Percentiles rank a stretch among this genome's conserved stretches.
Evolutionary conservation across 2,329 filamentous ascomycete genomes (phyloP).

Genomic region (Botryotinia convoluta): DNA sequence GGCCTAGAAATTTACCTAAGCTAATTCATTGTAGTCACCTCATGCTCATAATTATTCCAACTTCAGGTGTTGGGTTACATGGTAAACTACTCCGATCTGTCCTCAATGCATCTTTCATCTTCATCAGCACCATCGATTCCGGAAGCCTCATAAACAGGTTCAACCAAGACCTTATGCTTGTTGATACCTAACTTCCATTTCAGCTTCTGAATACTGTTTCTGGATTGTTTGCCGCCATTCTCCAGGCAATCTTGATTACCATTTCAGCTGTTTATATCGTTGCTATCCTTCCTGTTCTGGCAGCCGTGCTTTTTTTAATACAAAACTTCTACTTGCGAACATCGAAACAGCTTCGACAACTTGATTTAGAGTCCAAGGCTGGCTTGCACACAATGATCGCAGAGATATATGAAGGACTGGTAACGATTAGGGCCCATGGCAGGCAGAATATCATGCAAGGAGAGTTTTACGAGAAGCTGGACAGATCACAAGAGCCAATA

Average conservation of each 20-base stretch:
- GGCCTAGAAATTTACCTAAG: neutral
- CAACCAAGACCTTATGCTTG: constrained; percentile 10
- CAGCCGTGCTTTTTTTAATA: constrained; percentile 17
- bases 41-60: constrained; percentile 42
- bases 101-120: constrained; percentile 41
- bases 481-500: constrained; percentile 51
- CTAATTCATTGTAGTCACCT: constrained; percentile 35
- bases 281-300: constrained; percentile 9
- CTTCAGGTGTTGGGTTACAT: constrained; percentile 43
- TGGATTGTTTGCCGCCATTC: constrained; percentile 40
- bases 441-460: constrained; percentile 16
- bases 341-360: constrained; percentile 45
- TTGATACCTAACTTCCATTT: constrained; percentile 35
- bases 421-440: constrained; percentile 42
- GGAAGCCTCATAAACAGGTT: constrained; percentile 32
- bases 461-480: constrained; percentile 46
- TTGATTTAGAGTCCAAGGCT: constrained; percentile 44
- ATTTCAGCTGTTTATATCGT: constrained; percentile 1
- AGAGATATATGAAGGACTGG: constrained; percentile 44
- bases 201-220: constrained; percentile 42
- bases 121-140: constrained; percentile 29
- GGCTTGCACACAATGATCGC: constrained; percentile 47
- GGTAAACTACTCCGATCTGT: constrained; percentile 48
- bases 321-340: constrained; percentile 47
- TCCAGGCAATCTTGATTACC: neutral